phyloP scores from a whole-genome alignment of 139 green algal species.

The Zygnema cylindricum region DNA sequence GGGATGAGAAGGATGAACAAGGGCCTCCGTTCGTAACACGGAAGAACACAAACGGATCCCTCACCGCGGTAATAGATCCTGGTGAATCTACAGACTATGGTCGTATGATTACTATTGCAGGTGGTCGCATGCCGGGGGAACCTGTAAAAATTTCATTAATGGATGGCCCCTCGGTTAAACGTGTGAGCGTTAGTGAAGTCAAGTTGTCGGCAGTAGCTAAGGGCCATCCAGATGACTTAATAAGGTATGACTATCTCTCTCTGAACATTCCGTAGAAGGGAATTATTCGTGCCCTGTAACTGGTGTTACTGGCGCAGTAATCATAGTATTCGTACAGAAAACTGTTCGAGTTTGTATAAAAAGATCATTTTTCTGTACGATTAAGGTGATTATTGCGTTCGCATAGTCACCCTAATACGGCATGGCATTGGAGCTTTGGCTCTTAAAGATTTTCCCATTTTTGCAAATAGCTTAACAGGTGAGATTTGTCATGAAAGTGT shows the following conservation, averaged over 20 bases:
- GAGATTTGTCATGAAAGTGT: background rate
- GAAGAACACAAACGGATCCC: background rate
- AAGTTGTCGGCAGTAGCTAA: slow-evolving; percentile 38
- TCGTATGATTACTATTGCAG: slow-evolving; percentile 44
- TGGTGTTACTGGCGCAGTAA: too few relatives aligned
- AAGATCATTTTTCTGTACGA: slow-evolving; percentile 10
- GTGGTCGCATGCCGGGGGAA: slow-evolving; percentile 24
- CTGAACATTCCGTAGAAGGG: background rate
- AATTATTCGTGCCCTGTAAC: too few relatives aligned
- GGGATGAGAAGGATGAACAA: background rate
- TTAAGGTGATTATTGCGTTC: background rate
- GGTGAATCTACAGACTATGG: slow-evolving; percentile 41
- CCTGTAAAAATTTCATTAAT: slow-evolving; percentile 6
- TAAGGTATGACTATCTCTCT: background rate
- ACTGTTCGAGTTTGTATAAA: background rate
- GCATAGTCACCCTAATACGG: too few relatives aligned
- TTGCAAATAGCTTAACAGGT: too few relatives aligned
- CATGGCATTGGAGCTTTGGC: too few relatives aligned
- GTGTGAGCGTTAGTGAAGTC: slow-evolving; percentile 45
- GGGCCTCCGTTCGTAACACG: background rate
- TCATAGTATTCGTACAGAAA: too few relatives aligned
- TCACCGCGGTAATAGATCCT: background rate
- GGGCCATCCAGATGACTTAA: background rate
- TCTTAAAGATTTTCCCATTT: too few relatives aligned
- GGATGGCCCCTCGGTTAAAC: background rate